phyloP scores from a whole-genome alignment of 2,329 filamentous ascomycete species.

The Plenodomus lindquistii region DNA sequence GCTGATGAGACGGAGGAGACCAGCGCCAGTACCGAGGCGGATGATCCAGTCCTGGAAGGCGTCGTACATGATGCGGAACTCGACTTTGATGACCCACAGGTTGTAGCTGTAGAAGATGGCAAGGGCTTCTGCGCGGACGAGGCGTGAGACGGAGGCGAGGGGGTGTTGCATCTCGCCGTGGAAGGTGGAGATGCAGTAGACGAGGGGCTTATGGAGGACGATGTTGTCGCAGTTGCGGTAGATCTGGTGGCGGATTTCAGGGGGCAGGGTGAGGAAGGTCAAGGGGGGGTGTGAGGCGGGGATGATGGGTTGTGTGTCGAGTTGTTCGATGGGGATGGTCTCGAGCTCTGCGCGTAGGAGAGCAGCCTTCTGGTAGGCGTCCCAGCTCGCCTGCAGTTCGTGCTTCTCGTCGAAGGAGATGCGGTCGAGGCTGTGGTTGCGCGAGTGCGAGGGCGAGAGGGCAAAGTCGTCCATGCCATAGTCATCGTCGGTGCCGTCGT shows the following conservation, averaged over 20 bases:
- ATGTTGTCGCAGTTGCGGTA: constrained; percentile 44
- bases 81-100: constrained; percentile 45
- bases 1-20: constrained; percentile 35
- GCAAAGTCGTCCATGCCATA: constrained; percentile 36
- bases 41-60: constrained; percentile 46
- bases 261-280: constrained; percentile 42
- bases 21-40: constrained; percentile 37
- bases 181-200: constrained; percentile 48
- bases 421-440: constrained; percentile 27
- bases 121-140: constrained; percentile 42
- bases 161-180: constrained; percentile 43
- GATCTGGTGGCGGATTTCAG: constrained; percentile 44
- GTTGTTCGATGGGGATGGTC: constrained; percentile 12
- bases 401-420: constrained; percentile 13
- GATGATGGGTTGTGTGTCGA: constrained; percentile 3
- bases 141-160: constrained; percentile 40
- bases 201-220: constrained; percentile 40
- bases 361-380: constrained; percentile 14
- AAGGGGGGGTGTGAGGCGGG: constrained; percentile 11
- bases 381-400: constrained; percentile 25
- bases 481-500: constrained; percentile 21
- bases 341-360: constrained; percentile 13
- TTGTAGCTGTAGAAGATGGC: constrained; percentile 48
- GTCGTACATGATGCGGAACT: constrained; percentile 47
- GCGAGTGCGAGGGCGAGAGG: constrained; percentile 27